Base-by-base conservation (phyloP, 163 green algal genomes). In the Prototheca cutis region DNA sequence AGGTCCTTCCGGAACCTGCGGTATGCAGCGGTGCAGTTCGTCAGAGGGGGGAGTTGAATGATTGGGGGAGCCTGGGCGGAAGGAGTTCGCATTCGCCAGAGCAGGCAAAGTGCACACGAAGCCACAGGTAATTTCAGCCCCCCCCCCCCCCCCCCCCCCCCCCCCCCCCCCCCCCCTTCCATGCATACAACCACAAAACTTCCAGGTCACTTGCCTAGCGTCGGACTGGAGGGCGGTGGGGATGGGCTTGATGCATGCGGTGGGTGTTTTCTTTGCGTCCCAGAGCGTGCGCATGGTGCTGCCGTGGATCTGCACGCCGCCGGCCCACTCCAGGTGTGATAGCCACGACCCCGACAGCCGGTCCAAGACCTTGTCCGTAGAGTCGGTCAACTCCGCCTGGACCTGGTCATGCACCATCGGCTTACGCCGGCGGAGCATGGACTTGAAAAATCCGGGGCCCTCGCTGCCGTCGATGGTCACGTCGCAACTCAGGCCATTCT, bases 341-440 rank as follows among this genome's bases (percentile, higher is more conserved):
- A 84, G 65, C 77, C 77, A 84, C 55, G 59, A 71, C n/a, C 77
- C 74, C 27, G 52, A 55, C 45, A 71, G 66, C 1, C 32, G 66
- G 65, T 83, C 76, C 21, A 83, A 28, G 17, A 71, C 59, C 15
- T 68, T 47, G 24, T 51, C 61, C 28, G 64, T 18, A 19, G 48
- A 28, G n/a, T n/a, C 6, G 5, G 6, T 10, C 31, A 58, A 4
- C 48, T 53, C 3, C 56, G 59, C 17, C 48, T 45, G 34, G 70
- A 51, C 61, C 63, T 59, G 28, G 58, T 75, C 68, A 0, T 68
- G 68, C 59, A 67, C 70, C 58, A 24, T 17, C 1, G 61, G 29
- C 62, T 79, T 76, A 54, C 71, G 67, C 52, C 51, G 58, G 0
- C 68, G 33, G 39, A 79, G 63, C 58, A 65, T 68, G 13, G 33